Evolutionary conservation across 805 yeast genomes (phyloP).

Genomic region (Cyberlindnera mycetangii): DNA sequence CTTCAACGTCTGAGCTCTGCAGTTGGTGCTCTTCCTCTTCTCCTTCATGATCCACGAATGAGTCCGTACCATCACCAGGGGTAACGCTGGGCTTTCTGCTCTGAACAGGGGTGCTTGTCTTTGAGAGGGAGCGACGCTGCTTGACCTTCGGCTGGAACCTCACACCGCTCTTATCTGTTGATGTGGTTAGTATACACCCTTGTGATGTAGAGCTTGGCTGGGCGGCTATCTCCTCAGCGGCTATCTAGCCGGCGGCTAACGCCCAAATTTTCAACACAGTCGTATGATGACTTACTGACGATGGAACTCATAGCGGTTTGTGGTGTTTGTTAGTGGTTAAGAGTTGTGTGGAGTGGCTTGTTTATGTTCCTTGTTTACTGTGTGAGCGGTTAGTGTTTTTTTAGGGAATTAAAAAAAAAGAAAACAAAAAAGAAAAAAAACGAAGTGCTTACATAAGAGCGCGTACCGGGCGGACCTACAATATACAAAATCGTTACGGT

Average conservation of each 20-base stretch:
- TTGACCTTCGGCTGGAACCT: conserved; percentile 62
- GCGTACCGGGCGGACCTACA: too few relatives aligned
- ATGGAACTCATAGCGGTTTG: conserved; percentile 41
- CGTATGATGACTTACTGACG: conserved; percentile 33
- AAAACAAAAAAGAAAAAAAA: conserved; percentile 1
- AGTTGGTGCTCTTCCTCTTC: conserved; percentile 13
- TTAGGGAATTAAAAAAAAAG: background rate
- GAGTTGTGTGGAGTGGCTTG: too few relatives aligned
- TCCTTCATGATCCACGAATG: conserved; percentile 6
- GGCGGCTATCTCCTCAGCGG: too few relatives aligned
- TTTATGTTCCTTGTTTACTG: background rate
- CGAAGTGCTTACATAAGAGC: conserved; percentile 2
- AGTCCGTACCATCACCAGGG: conserved; percentile 9
- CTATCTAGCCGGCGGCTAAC: background rate
- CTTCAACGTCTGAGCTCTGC: conserved; percentile 1
- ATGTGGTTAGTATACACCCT: conserved; percentile 2
- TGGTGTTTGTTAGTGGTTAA: too few relatives aligned
- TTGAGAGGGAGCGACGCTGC: conserved; percentile 37
- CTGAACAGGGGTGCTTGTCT: conserved; percentile 25
- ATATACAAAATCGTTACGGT: background rate
- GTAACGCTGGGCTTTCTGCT: conserved; percentile 27
- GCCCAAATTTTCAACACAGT: background rate
- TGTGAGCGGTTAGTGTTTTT: background rate
- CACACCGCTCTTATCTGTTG: conserved; percentile 47
- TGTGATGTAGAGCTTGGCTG: too few relatives aligned